Evolutionary conservation across 768 basidiomycete genomes (phyloP), one percentile per base, ranked within the genome.

Genomic region (Leccinum arenicola): DNA sequence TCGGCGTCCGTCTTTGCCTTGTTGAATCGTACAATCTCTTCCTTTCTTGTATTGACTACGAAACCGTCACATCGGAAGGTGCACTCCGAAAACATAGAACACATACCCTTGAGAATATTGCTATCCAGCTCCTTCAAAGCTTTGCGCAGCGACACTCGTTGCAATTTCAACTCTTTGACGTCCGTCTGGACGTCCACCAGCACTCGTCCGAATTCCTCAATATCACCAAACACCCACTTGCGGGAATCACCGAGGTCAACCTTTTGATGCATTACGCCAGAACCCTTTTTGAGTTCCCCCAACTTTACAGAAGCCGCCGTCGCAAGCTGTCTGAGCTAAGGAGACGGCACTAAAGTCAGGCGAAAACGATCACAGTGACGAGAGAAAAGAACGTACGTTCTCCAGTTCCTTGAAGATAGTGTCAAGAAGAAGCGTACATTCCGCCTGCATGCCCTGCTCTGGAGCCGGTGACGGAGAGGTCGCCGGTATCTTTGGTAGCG

Each of bases 21-120:
- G 56, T 86, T 80, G 71, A 93, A 95, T 5, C 92, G 84, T 17
- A 79, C 77, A 25, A 93, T 88, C 67, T 97, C 94, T 69, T 95
- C 93, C 64, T 83, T 83, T 63, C 90, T 85, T 59, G 90, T 91
- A 52, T 84, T 85, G 43, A 87, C 95, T 96, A 66, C 43, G 49
- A 45, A 50, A 40, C 50, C 43, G 45, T 57, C 45, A 61, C 50
- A 11, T 11, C 54, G 25, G 56, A 45, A 45, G 5, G 2, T 15
- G 19, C 14, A 11, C 12, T 27, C 11, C 8, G 12, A 56, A 19
- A 10, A 70, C 76, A 25, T 10, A 6, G 11, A 55, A 23, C 11
- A 70, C 77, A 27, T 55, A 87, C 91, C 85, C 76, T 86, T 87
- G 4, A 93, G 77, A 71, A 92, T 76, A 56, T 80, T 80, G 57